Percentiles rank a stretch among this genome's conserved stretches.
These are phyloP conservation scores for Cyphellophora europaea DNA, from an alignment of 2,329 filamentous ascomycete species.

Conservation along the genomic window DNA sequence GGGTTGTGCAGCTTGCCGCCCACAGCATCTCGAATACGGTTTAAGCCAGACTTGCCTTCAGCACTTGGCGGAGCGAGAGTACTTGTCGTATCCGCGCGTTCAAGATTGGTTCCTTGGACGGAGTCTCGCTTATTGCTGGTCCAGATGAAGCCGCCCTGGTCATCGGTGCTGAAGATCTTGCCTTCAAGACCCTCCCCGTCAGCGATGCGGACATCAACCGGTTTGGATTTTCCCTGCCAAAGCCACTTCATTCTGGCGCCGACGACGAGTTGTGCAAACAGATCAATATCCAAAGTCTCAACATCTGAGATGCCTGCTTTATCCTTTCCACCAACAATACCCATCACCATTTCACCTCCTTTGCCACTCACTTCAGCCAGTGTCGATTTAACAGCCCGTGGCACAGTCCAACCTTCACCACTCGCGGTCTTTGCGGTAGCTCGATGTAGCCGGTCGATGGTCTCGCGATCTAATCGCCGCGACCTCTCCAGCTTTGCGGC, in stretches of 20 bases:
- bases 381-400: constrained; percentile 87
- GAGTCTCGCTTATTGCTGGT: constrained; percentile 24
- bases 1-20: constrained; percentile 9
- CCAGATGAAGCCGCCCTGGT: constrained; percentile 37
- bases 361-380: constrained; percentile 90
- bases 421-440: constrained; percentile 84
- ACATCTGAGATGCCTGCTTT: constrained; percentile 87
- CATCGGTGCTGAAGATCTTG: constrained; percentile 35
- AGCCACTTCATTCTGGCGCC: constrained; percentile 87
- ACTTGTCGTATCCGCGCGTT: constrained; percentile 11
- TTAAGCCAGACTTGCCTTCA: constrained; percentile 9
- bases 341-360: constrained; percentile 86
- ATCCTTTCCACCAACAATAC: constrained; percentile 80
- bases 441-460: constrained; percentile 68
- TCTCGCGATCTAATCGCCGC: constrained; percentile 71
- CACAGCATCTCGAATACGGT: constrained; percentile 12
- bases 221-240: constrained; percentile 82
- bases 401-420: constrained; percentile 84
- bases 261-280: constrained; percentile 65
- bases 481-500: constrained; percentile 71
- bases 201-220: constrained; percentile 21
- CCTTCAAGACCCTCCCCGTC: constrained; percentile 20
- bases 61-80: background rate
- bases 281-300: constrained; percentile 82
- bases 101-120: constrained; percentile 7